Evolutionary conservation across 116 monocot genomes (phyloP), one percentile per base, ranked within the genome.

Genomic region (Papilionanthe hybrid): DNA sequence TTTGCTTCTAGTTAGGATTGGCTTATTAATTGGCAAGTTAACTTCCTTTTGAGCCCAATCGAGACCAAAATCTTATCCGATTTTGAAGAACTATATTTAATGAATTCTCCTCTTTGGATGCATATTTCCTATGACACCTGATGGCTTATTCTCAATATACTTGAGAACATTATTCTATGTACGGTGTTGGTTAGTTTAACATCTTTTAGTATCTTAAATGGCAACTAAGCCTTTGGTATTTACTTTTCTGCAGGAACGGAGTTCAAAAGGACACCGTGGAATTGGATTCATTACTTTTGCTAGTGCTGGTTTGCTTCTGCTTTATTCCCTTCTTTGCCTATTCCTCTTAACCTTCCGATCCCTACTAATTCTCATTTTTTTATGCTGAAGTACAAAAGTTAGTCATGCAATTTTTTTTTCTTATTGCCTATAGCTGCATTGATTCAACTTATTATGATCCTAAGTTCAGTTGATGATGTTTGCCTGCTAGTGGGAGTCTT

Each of bases 211-310:
- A 45, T 73, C 73, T 43, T 73, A 8, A 44, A 2, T 22, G n/a
- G 7, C 44, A 43, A 8, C 42, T 43, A 44, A 29, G 44, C 15
- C 19, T 28, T 72, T 77, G 42, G 53, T 55, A 15, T 82, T 72
- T 68, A 37, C 66, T 72, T 55, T n/a, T 82, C 76, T 68, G 41
- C 66, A 97, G 97, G 94, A 94, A 60, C 92, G 86, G 77, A 87
- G 80, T 42, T 85, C 97, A 17, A 92, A 94, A 80, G 92, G 88
- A 23, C 97, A 97, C 86, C 90, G 97, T 68, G 97, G 97, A 78
- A 97, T 97, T 84, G 97, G 97, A 7, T 97, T 97, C 63, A 92
- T 97, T 66, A 94, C 97, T 81, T 97, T 91, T 87, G 90, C 85
- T 47, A 91, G 83, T 87, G 78, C 97, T 87, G 97, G 97, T 97